phyloP scores from a whole-genome alignment of 805 yeast genomes.

The Spathaspora girioi region DNA sequence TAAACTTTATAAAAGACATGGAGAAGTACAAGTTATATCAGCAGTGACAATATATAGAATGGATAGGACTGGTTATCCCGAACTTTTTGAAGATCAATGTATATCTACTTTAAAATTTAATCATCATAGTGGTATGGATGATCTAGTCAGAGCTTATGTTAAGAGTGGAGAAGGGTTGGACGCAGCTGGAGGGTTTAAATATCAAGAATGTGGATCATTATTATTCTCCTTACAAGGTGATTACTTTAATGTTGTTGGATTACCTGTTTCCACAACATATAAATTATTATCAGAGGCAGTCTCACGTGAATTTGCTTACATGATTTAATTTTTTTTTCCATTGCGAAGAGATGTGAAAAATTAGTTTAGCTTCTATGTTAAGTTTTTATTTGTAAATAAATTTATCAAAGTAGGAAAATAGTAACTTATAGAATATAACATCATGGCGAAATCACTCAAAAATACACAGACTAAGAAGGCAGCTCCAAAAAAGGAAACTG shows the following conservation, averaged over 20 bases:
- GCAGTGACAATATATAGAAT: constrained; percentile 25
- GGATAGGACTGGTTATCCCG: not conserved
- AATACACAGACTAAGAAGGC: not conserved
- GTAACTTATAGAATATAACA: not conserved
- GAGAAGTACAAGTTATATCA: constrained; percentile 28
- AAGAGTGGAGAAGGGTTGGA: constrained; percentile 66
- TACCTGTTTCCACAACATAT: constrained; percentile 66
- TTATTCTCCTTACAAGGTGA: constrained; percentile 76
- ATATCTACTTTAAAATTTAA: constrained; percentile 7
- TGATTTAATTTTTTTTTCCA: not conserved
- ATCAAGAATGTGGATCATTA: constrained; percentile 70
- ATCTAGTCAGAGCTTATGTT: constrained; percentile 55
- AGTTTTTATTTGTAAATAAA: not conserved
- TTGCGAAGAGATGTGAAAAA: not conserved
- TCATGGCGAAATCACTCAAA: not conserved
- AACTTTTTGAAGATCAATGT: constrained; percentile 15
- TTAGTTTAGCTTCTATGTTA: too few species aligned
- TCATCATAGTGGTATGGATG: not conserved
- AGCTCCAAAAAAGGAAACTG: constrained; percentile 1
- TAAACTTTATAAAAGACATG: constrained; percentile 15
- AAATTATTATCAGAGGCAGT: constrained; percentile 30
- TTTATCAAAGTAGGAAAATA: not conserved
- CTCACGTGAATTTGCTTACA: not conserved
- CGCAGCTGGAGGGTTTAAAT: constrained; percentile 92
- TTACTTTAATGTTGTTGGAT: constrained; percentile 80